Evolutionary conservation across 1,284 basidiomycete genomes (phyloP).

Genomic region (Omphalotus olearius): DNA sequence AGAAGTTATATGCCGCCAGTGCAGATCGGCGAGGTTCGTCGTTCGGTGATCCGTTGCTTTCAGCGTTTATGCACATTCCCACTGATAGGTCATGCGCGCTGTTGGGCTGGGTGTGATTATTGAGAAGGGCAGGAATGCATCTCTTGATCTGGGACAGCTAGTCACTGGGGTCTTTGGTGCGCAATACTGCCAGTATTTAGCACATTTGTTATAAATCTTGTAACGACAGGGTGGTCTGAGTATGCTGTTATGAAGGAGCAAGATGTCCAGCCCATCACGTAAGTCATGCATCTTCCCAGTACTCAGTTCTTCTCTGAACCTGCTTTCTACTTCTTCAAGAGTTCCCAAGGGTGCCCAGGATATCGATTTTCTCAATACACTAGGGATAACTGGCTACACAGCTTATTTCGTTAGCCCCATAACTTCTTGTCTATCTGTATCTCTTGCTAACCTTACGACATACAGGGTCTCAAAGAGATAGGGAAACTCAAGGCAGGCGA

Average conservation of each 20-base stretch:
- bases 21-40: slow-evolving; percentile 67
- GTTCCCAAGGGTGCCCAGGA: slow-evolving; percentile 49
- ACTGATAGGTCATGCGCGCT: slow-evolving; percentile 62
- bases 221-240: slow-evolving; percentile 67
- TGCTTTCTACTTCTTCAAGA: slow-evolving; percentile 27
- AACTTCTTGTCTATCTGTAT: neutral
- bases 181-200: slow-evolving; percentile 16
- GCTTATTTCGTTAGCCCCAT: slow-evolving; percentile 66
- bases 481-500: slow-evolving; percentile 79
- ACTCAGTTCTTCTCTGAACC: slow-evolving; percentile 26
- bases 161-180: slow-evolving; percentile 60
- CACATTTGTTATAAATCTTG: neutral
- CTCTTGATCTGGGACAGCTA: slow-evolving; percentile 58
- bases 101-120: slow-evolving; percentile 68
- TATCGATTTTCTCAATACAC: slow-evolving; percentile 72
- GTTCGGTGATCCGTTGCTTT: neutral
- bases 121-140: slow-evolving; percentile 48
- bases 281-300: slow-evolving; percentile 7
- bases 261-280: slow-evolving; percentile 46
- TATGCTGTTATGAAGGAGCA: slow-evolving; percentile 65
- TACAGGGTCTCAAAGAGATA: slow-evolving; percentile 75
- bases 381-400: slow-evolving; percentile 61
- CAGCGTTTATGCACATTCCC: neutral
- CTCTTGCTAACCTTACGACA: neutral
- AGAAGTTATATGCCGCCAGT: slow-evolving; percentile 71